A percentile compares a stretch with the other conserved stretches of the same genome.
phyloP scores from a whole-genome alignment of 805 yeast species.

The Monosporozyma aerobia region DNA sequence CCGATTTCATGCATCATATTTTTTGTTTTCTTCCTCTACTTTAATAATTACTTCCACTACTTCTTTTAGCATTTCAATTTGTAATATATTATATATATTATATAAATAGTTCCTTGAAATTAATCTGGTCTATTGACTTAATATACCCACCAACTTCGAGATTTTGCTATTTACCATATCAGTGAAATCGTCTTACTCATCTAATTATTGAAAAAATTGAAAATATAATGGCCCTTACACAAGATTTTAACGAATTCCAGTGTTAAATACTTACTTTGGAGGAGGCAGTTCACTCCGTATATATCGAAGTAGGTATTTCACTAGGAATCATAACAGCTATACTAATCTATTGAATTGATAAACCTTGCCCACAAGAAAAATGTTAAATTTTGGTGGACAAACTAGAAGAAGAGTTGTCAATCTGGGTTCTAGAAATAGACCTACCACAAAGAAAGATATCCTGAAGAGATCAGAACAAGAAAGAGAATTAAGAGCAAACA shows the following conservation, averaged over 20 bases:
- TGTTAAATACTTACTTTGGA: not conserved
- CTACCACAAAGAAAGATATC: conserved; percentile 32
- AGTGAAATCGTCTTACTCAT: not conserved
- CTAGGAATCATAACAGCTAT: not conserved
- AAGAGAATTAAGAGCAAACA: conserved; percentile 54
- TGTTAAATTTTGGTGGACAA: conserved; percentile 59
- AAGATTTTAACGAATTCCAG: not conserved
- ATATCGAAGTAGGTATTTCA: not conserved
- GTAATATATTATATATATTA: conserved; percentile 1
- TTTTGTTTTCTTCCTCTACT: not conserved
- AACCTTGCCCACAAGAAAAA: not conserved
- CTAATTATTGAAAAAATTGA: not conserved
- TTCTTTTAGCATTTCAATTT: not conserved
- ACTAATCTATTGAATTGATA: not conserved
- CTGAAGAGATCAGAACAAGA: conserved; percentile 60
- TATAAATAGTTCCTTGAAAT: not conserved
- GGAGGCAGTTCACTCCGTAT: not conserved
- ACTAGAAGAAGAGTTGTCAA: conserved; percentile 48
- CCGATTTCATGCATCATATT: not conserved
- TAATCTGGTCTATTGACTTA: not conserved
- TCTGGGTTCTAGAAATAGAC: conserved; percentile 41
- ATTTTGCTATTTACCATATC: not conserved
- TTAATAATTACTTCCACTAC: not conserved
- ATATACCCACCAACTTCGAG: not conserved
- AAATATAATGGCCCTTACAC: not conserved